Evolutionary conservation across 257 asterid genomes (phyloP).

Genomic region (Solanum lignicaule): DNA sequence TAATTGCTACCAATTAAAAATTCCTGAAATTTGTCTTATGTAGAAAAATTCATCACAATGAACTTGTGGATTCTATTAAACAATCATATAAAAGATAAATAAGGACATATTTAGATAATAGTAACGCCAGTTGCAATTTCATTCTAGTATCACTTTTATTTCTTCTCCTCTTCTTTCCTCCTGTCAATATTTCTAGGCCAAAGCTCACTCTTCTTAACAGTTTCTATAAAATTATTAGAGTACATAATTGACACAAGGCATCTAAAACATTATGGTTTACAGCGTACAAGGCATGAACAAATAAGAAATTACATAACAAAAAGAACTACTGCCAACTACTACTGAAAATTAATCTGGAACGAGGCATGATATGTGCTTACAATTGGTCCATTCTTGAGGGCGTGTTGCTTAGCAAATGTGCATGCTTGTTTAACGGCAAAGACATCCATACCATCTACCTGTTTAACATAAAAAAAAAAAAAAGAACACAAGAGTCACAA

Average conservation of each 20-base stretch:
- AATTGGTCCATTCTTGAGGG: constrained; percentile 89
- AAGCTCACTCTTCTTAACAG: background rate
- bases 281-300: background rate
- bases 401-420: constrained; percentile 92
- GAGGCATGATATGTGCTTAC: constrained; percentile 36
- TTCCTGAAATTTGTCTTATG: background rate
- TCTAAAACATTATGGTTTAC: background rate
- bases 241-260: background rate
- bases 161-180: background rate
- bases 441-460: constrained; percentile 99
- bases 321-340: background rate
- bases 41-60: background rate
- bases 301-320: background rate
- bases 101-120: background rate
- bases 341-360: background rate
- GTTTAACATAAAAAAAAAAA: background rate
- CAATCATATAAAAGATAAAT: background rate
- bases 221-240: background rate
- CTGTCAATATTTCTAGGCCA: background rate
- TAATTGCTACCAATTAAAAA: background rate
- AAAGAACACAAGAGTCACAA: background rate
- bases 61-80: background rate
- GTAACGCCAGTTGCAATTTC: background rate
- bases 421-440: constrained; percentile 97
- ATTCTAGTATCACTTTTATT: background rate